Conservation (phyloP, 1,139 yeast genomes). For the Arxiozyma bovina region DNA sequence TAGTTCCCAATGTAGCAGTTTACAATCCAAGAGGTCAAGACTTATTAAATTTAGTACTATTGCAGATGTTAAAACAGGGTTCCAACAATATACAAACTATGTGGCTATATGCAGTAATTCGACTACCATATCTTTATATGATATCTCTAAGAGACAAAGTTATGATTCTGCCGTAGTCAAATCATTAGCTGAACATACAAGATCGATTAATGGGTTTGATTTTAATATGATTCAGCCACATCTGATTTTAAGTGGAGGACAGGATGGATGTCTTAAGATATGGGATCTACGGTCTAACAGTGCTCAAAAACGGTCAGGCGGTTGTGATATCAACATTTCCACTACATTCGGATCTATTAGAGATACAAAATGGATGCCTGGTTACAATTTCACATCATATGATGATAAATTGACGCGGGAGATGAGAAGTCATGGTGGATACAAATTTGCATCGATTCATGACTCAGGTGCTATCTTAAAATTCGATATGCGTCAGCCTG, state of each 20-base stretch:
- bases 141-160: constrained; percentile 32
- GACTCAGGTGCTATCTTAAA: constrained; percentile 83
- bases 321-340: constrained; percentile 29
- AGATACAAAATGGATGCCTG: constrained; percentile 31
- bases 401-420: constrained; percentile 4
- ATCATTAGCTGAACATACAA: constrained; percentile 58
- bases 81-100: constrained; percentile 35
- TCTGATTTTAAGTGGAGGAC: constrained; percentile 72
- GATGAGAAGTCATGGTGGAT: constrained; percentile 28
- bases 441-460: constrained; percentile 61
- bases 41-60: constrained; percentile 40
- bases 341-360: constrained; percentile 40
- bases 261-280: constrained; percentile 77
- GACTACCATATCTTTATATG: constrained; percentile 42
- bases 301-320: constrained; percentile 25
- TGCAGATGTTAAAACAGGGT: constrained; percentile 42
- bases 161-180: constrained; percentile 36
- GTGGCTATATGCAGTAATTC: constrained; percentile 41
- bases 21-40: constrained; percentile 14
- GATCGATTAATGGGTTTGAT: constrained; percentile 76
- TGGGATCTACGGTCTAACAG: constrained; percentile 68
- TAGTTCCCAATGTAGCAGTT: constrained; percentile 6
- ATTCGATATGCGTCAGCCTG: constrained; percentile 65
- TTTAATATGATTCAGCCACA: constrained; percentile 52
- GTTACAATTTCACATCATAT: constrained; percentile 15